Conservation (phyloP, 2,329 filamentous ascomycete species). For the Beauveria brongniartii region DNA sequence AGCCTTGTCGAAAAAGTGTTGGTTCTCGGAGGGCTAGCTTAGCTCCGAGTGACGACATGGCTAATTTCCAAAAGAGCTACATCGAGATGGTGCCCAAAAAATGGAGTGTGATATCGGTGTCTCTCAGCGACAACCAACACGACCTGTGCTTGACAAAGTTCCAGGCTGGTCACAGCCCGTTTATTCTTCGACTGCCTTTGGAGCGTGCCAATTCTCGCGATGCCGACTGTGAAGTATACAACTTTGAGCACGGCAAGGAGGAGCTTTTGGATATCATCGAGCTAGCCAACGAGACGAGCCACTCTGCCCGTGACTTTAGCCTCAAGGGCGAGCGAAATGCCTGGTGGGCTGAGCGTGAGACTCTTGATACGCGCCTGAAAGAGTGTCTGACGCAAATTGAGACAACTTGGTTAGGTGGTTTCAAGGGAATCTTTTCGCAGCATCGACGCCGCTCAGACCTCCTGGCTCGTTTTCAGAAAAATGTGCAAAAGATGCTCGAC, state of each 20-base stretch:
- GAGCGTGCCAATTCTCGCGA: conserved; percentile 75
- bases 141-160: conserved; percentile 89
- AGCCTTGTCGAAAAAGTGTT: conserved; percentile 21
- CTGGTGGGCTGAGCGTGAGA: conserved; percentile 86
- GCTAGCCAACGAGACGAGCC: conserved; percentile 75
- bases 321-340: conserved; percentile 67
- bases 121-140: conserved; percentile 70
- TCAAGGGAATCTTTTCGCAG: conserved; percentile 87
- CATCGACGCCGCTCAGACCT: conserved; percentile 53
- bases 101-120: conserved; percentile 84
- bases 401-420: conserved; percentile 89
- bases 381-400: conserved; percentile 80
- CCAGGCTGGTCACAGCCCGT: conserved; percentile 65
- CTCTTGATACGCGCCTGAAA: conserved; percentile 67
- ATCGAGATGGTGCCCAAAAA: conserved; percentile 73
- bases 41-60: conserved; percentile 42
- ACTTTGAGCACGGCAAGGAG: conserved; percentile 68
- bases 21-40: conserved; percentile 33
- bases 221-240: conserved; percentile 69
- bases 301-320: conserved; percentile 61
- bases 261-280: conserved; percentile 79
- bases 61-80: conserved; percentile 68
- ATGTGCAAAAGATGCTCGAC: conserved; percentile 71
- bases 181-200: conserved; percentile 79
- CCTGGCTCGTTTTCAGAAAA: conserved; percentile 66